Base-by-base conservation (phyloP, 805 yeast species). In the Grigorovia transvaalensis region DNA sequence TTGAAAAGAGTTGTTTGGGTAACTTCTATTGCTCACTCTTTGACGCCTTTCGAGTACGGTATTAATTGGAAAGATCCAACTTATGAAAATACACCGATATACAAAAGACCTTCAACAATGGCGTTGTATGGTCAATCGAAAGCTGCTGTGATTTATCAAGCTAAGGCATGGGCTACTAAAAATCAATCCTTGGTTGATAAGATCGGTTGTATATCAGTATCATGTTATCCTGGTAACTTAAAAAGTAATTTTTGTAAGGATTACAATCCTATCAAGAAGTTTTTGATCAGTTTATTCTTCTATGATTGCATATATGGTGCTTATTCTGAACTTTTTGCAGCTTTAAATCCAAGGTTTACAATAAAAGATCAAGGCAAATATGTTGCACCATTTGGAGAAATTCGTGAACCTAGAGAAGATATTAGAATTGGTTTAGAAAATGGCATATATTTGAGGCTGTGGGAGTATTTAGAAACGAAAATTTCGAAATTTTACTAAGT, bases 1-100 rank as follows among this genome's bases (percentile, higher is more conserved):
- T 51, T 64, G 45, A 65, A 69, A 43, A 62, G 74, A 59, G 60
- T 72, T 45, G 73, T 72, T 12, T 72, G 74, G 73, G 68, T 71
- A 7, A 58, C 71, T 27, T 70, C 75, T 1, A 56, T 59, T 18
- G 68, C 69, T 13, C 73, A 69, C 50, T 51, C 59, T 19, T 23
- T 46, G 17, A 63, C 67, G 7, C 67, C 67, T 17, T 27, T 46
- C n/a, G 53, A 58, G 1, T 65, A 64, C 29, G 74, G 74, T 42
- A 59, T 72, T 20, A 56, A 68, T 46, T 57, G 63, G 63, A 61
- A 61, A 27, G 58, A 63, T 58, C 67, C 68, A 35, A 52, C 58
- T 6, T 63, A 54, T 48, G 57, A 59, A 51, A 60, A 55, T 15
- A 56, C 50, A 2, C 56, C 61, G 2, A 17, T 51, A 12, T 41